Base-by-base conservation (phyloP, 805 yeast genomes). In the Ogataea methylovora region DNA sequence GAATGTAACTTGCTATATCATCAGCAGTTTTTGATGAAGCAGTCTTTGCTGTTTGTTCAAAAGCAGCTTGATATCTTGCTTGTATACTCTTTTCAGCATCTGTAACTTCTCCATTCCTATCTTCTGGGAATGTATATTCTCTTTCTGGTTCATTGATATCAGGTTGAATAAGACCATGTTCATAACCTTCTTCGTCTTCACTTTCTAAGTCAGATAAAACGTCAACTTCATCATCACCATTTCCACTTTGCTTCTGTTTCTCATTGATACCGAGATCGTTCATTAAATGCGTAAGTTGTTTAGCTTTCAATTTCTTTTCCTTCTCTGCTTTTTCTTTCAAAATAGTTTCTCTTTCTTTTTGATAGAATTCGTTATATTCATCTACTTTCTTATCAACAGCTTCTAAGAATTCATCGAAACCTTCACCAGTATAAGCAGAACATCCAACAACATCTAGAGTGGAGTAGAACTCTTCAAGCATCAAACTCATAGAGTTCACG, bases 391-490 rank as follows among this genome's bases (percentile, higher is more conserved):
- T 70, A 48, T 85, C 94, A 5, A 92, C 92, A 1, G 85, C 83
- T n/a, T 63, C 66, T 49, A 90, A 55, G 51, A 92, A 90, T 16
- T 87, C 95, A 52, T 87, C 95, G 53, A 92, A 84, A 0, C 99
- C 99, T 3, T 70, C 81, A 13, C 98, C 99, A 0, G 97, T 88
- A 51, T 76, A 83, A 29, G 97, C 77, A 29, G 96, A 85, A 11
- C 87, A 95, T n/a, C 85, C 79, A 29, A 84, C 95, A 41, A 88
- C 84, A 54, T 92, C 97, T 42, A 92, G 63, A 38, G 88, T 88
- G 1, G 94, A 80, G 55, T 92, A 92, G 49, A 92, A 92, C 56
- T 92, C 98, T 54, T 92, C 99, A 37, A 92, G 66, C 86, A 92
- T 87, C 46, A 92, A 67, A 23, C 95, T 83, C 95, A 92, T 84